phyloP scores from a whole-genome alignment of 192 early-diverging fungal species.

The Chytriomyces confervae region DNA sequence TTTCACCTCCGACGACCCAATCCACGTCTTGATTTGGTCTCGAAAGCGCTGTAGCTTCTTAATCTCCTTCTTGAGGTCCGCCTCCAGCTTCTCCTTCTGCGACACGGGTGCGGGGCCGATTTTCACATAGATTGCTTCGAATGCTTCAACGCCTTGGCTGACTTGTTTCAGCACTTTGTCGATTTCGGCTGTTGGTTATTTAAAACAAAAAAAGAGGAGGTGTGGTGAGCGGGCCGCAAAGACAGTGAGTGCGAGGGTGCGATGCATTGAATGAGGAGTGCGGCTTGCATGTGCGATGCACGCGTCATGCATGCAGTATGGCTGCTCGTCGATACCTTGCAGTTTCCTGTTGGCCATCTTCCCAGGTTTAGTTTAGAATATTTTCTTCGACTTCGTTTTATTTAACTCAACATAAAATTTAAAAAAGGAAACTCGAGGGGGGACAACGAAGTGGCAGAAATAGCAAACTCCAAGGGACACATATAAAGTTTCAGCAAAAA shows the following conservation, averaged over 20 bases:
- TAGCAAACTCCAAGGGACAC: no score
- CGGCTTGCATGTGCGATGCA: not conserved
- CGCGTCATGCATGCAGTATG: not conserved
- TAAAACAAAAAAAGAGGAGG: no score
- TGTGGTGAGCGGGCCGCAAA: no score
- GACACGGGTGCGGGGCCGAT: conserved; percentile 65
- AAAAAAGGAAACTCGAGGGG: no score
- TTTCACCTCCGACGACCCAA: conserved; percentile 93
- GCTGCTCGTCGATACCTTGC: not conserved
- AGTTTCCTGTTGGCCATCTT: not conserved
- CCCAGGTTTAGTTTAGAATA: no score
- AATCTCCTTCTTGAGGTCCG: conserved; percentile 97
- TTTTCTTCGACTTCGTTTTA: no score
- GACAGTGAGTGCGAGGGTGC: no score
- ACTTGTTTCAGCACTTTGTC: conserved; percentile 95
- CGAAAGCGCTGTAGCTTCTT: conserved; percentile 96
- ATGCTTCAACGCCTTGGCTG: conserved; percentile 91
- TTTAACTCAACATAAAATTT: no score
- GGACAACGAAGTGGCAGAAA: no score
- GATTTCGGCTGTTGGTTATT: conserved; percentile 78
- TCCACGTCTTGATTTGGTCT: conserved; percentile 99
- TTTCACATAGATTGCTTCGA: conserved; percentile 91
- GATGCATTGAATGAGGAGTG: no score
- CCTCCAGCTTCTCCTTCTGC: conserved; percentile 97
- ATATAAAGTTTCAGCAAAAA: no score